Evolutionary conservation across 1,284 basidiomycete species (phyloP).

Genomic region (Waitea zeae): DNA sequence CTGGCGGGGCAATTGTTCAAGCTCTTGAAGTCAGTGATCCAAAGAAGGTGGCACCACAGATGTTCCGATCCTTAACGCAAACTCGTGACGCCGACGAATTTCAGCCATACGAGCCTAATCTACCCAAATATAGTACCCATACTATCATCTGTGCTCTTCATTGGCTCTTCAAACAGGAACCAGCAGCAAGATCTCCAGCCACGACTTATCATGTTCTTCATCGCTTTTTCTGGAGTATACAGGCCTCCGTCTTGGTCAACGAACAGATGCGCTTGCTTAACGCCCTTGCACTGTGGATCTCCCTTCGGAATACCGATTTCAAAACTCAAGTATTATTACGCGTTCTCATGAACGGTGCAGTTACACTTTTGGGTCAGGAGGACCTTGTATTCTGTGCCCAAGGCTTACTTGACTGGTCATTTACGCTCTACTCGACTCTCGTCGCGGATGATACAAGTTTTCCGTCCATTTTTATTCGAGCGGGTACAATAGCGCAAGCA

Average conservation of each 20-base stretch:
- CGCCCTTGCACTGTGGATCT: slow-evolving; percentile 56
- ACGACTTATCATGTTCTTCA: slow-evolving; percentile 66
- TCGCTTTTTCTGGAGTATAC: slow-evolving; percentile 52
- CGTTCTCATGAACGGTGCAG: slow-evolving; percentile 49
- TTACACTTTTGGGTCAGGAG: slow-evolving; percentile 44
- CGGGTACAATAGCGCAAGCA: slow-evolving; percentile 38
- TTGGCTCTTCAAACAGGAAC: slow-evolving; percentile 31
- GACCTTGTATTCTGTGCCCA: slow-evolving; percentile 57
- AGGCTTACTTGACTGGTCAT: slow-evolving; percentile 65
- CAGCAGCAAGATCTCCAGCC: slow-evolving; percentile 22
- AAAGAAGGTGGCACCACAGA: slow-evolving; percentile 15
- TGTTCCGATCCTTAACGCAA: slow-evolving; percentile 30
- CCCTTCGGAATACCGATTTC: slow-evolving; percentile 39
- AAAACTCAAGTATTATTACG: slow-evolving; percentile 40
- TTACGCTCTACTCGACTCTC: slow-evolving; percentile 27
- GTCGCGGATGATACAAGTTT: slow-evolving; percentile 28
- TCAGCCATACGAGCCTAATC: slow-evolving; percentile 38
- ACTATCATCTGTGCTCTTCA: slow-evolving; percentile 35
- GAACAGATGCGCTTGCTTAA: slow-evolving; percentile 73
- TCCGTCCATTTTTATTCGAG: slow-evolving; percentile 49
- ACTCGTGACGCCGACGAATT: slow-evolving; percentile 31
- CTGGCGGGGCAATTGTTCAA: slow-evolving; percentile 24
- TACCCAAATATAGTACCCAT: slow-evolving; percentile 33
- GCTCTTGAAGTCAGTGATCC: slow-evolving; percentile 21
- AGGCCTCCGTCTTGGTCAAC: slow-evolving; percentile 62